phyloP scores from a whole-genome alignment of 129 eudicot species.

The Artemisia argyi region DNA sequence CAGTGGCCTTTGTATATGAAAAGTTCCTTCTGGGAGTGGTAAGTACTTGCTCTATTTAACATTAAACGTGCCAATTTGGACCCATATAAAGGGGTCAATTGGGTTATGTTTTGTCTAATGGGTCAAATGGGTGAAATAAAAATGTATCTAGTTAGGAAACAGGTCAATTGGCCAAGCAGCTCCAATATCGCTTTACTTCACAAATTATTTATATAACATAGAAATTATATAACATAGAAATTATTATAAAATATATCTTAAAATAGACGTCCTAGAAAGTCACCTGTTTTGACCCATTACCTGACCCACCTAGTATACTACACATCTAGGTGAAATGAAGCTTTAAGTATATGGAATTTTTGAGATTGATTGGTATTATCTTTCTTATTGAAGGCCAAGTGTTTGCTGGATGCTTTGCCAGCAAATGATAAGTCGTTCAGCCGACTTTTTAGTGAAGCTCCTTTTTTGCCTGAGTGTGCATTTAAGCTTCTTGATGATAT shows the following conservation, averaged over 20 bases:
- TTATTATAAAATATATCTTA: too few relatives aligned
- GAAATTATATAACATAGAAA: too few relatives aligned
- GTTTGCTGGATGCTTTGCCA: constrained; percentile 74
- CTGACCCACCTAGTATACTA: too few relatives aligned
- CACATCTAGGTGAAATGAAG: neutral
- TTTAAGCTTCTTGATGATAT: constrained; percentile 70
- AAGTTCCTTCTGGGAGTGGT: constrained; percentile 90
- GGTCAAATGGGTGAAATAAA: too few relatives aligned
- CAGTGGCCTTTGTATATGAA: constrained; percentile 64
- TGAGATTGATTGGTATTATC: neutral
- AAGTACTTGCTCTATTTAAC: constrained; percentile 14
- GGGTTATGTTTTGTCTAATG: too few relatives aligned
- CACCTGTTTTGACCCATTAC: too few relatives aligned
- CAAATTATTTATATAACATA: too few relatives aligned
- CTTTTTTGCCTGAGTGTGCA: constrained; percentile 69
- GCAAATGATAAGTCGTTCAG: constrained; percentile 93
- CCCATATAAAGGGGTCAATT: too few relatives aligned
- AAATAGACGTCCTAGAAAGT: too few relatives aligned
- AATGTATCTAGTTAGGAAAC: too few relatives aligned
- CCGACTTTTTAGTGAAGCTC: constrained; percentile 89
- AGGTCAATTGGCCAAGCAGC: too few relatives aligned
- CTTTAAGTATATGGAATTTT: neutral
- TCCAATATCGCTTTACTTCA: too few relatives aligned
- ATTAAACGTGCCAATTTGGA: neutral
- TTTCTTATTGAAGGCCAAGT: constrained; percentile 55